Percentiles rank a stretch among this genome's conserved stretches.
Conservation (phyloP, 805 yeast species). For the Limtongozyma cylindracea region DNA sequence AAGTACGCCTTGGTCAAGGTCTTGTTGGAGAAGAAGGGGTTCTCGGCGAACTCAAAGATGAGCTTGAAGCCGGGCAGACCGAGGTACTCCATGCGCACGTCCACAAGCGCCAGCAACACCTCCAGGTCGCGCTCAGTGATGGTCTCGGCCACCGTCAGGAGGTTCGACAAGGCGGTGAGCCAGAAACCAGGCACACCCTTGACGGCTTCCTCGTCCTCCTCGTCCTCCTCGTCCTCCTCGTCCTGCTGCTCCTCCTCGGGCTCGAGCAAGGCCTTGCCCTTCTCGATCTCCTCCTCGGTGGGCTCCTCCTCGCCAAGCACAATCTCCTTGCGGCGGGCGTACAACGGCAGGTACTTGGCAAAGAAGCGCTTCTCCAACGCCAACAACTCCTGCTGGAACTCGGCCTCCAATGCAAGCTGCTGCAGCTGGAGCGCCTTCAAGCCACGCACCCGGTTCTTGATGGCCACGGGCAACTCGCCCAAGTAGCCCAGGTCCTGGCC, state of each 20-base stretch:
- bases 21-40: constrained; percentile 55
- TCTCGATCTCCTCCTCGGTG: constrained; percentile 46
- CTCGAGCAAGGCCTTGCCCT: constrained; percentile 49
- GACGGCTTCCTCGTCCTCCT: constrained; percentile 10
- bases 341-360: constrained; percentile 50
- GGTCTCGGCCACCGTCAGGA: constrained; percentile 56
- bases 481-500: constrained; percentile 80
- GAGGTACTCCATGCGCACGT: constrained; percentile 59
- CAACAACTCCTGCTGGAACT: constrained; percentile 74
- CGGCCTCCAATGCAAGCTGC: constrained; percentile 66
- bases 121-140: constrained; percentile 81
- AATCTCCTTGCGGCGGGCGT: constrained; percentile 44
- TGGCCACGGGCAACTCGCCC: constrained; percentile 41
- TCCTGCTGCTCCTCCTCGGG: constrained; percentile 19
- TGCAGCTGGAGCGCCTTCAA: constrained; percentile 60
- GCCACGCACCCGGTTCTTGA: constrained; percentile 57
- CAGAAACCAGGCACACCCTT: constrained; percentile 87
- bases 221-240: constrained; percentile 14
- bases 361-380: constrained; percentile 67
- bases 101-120: constrained; percentile 40
- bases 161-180: constrained; percentile 84
- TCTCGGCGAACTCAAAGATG: constrained; percentile 54
- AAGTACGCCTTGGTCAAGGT: constrained; percentile 65
- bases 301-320: constrained; percentile 60
- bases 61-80: constrained; percentile 74